Base-by-base conservation (phyloP, 2,329 filamentous ascomycete species). In the Periconia macrospinosa region DNA sequence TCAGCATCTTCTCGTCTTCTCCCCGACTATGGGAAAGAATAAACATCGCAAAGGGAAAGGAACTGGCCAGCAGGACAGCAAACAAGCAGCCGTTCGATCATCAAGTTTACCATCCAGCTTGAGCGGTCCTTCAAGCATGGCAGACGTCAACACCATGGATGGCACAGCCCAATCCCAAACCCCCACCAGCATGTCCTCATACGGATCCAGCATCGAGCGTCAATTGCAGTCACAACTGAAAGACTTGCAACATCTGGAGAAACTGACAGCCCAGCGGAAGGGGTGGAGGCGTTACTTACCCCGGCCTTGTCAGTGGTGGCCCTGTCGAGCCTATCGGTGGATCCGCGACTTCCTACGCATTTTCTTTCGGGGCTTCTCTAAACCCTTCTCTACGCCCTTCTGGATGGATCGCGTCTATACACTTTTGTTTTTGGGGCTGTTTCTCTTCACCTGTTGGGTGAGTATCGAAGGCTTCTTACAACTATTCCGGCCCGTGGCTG, bases 401-500 rank as follows among this genome's bases (percentile, higher is more conserved):
- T 55, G 59, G 50, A 17, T 17, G 2, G 67, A 70, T 27, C 41
- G 60, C 9, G 9, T 67, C 1, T 19, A 62, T 14, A 59, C 60
- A 10, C 15, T 65, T 1, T 19, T 41, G 2, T n/a, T 66, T 1
- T 20, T 60, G 10, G 27, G 41, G 3, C 14, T 57, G 2, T 55
- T 56, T 7, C 13, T 64, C 6, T 63, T 57, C 11, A 56, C 48
- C 0, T 54, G 52, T 41, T 71, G 65, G 49, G 37, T 59, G 6
- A 57, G 57, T 7, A 30, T 71, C 9, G 64, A 68, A 19, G 58
- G 65, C 18, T 0, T 68, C 19, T 47, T 62, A 20, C 54, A 52
- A 6, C 52, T 67, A 1, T 47, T 70, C 18, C 56, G 56, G n/a
- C 53, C 49, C 19, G 67, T 58, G n/a, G 49, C 57, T n/a, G 70